These are phyloP conservation scores for Plasmodium relictum DNA, from an alignment of 169 alveolate genomes.

Conservation along the genomic window DNA sequence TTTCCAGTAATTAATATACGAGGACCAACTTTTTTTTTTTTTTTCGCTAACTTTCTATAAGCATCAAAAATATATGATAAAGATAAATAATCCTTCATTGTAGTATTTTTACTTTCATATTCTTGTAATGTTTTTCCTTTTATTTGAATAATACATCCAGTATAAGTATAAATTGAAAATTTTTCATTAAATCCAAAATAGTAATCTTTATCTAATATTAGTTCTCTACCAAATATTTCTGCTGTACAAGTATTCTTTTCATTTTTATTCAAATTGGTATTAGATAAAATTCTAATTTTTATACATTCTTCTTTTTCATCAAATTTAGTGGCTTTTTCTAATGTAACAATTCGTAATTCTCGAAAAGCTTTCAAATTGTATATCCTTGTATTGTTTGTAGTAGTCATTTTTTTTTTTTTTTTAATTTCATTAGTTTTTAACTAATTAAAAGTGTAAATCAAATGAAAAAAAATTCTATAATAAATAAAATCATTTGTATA, in stretches of 20 bases:
- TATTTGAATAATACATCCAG: constrained; percentile 91
- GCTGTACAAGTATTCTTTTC: constrained; percentile 80
- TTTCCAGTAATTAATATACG: constrained; percentile 91
- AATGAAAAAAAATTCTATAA: no score
- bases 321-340: constrained; percentile 40
- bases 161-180: constrained; percentile 91
- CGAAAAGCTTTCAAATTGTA: constrained; percentile 34
- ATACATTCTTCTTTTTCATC: constrained; percentile 70
- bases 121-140: constrained; percentile 91
- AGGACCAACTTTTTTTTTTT: constrained; percentile 88
- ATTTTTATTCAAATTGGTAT: constrained; percentile 2
- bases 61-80: constrained; percentile 86
- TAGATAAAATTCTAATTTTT: constrained; percentile 26
- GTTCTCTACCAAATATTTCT: constrained; percentile 90
- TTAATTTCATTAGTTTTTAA: neutral
- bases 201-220: constrained; percentile 88
- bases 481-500: no score
- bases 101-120: constrained; percentile 88
- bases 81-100: constrained; percentile 90
- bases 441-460: no score
- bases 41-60: constrained; percentile 87
- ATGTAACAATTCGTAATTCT: constrained; percentile 64
- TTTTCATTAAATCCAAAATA: constrained; percentile 85
- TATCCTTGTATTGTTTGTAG: constrained; percentile 22
- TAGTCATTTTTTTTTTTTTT: constrained; percentile 9